A percentile compares a stretch with the other conserved stretches of the same genome.
Conservation (phyloP, 139 green algal species). For the Chlorella sp. region DNA sequence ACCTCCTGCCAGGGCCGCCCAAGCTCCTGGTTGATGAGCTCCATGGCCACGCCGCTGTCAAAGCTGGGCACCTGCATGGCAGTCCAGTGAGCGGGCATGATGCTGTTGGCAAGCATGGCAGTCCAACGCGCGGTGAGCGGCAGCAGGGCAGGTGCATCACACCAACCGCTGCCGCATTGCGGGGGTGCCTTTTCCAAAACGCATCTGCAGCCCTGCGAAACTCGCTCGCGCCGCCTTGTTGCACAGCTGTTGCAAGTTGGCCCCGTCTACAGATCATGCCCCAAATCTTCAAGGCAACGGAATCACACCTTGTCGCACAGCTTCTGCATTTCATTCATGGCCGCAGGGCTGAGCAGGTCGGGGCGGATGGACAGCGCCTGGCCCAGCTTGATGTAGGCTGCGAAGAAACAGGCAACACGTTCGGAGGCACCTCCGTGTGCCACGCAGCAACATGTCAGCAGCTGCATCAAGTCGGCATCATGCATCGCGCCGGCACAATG, state of each 20-base stretch:
- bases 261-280: too few relatives aligned
- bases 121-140: background rate
- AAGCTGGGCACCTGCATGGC: conserved; percentile 80
- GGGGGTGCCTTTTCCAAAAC: too few relatives aligned
- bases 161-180: too few relatives aligned
- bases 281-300: too few relatives aligned
- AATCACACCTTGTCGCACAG: conserved; percentile 99
- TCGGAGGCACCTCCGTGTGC: too few relatives aligned
- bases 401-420: too few relatives aligned
- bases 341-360: conserved; percentile 93
- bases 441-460: too few relatives aligned
- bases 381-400: conserved; percentile 98
- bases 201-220: too few relatives aligned
- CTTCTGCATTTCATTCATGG: conserved; percentile 99
- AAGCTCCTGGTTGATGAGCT: conserved; percentile 83
- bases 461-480: too few relatives aligned
- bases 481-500: background rate
- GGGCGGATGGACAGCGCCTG: conserved; percentile 96
- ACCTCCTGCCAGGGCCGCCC: conserved; percentile 85
- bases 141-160: background rate
- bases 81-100: background rate
- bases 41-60: conserved; percentile 77
- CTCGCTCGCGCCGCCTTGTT: too few relatives aligned
- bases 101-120: background rate
- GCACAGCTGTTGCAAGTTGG: too few relatives aligned